Evolutionary conservation across 768 basidiomycete species (phyloP).

Genomic region (Paxillus ammoniavirescens): DNA sequence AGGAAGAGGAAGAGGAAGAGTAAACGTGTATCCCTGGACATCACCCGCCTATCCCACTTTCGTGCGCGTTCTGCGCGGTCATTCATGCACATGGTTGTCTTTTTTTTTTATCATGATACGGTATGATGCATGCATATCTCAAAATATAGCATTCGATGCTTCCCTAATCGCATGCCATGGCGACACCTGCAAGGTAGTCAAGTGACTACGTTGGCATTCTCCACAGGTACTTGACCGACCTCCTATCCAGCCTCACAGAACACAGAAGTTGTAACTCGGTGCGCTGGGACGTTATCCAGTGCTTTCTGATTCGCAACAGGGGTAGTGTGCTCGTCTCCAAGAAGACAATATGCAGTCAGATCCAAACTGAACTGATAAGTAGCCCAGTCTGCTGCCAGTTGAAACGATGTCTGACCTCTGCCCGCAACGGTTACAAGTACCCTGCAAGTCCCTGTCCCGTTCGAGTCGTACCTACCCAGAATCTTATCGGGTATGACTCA

Average conservation of each 20-base stretch:
- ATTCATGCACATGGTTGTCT: conserved; percentile 10
- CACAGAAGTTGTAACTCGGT: conserved; percentile 7
- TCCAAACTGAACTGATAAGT: too few species aligned
- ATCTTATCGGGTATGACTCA: too few species aligned
- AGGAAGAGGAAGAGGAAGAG: conserved; percentile 55
- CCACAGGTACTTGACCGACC: neutral
- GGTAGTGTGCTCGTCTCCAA: too few species aligned
- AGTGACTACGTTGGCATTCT: neutral
- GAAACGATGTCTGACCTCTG: too few species aligned
- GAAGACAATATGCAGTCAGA: too few species aligned
- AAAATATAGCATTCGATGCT: conserved; percentile 28
- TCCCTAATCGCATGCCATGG: conserved; percentile 1
- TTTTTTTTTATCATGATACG: conserved; percentile 33
- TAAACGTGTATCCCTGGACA: conserved; percentile 19
- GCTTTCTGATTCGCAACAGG: too few species aligned
- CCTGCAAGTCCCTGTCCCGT: too few species aligned
- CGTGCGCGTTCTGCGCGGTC: conserved; percentile 23
- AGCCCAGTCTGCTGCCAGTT: too few species aligned
- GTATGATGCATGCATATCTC: conserved; percentile 38
- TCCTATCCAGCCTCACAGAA: too few species aligned
- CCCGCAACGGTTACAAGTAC: too few species aligned
- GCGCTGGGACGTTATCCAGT: too few species aligned
- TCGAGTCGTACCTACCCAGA: too few species aligned
- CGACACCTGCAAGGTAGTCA: neutral
- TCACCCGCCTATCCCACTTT: conserved; percentile 15